Evolutionary conservation across 169 alveolate species (phyloP), one percentile per base, ranked within the genome.

Genomic region (Perkinsus olseni): DNA sequence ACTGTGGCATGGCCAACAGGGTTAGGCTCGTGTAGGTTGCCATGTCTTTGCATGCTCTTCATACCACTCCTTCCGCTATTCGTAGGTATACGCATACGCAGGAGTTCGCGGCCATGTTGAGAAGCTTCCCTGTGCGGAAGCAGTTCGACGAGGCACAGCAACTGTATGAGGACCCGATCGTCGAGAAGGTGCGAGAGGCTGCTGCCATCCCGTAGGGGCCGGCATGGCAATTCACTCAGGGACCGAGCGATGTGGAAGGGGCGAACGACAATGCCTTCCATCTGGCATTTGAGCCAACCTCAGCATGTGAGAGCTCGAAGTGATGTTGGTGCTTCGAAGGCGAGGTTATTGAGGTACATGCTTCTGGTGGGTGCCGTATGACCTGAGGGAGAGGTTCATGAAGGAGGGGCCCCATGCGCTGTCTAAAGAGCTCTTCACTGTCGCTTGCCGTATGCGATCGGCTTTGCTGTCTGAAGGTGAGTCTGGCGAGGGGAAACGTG

Each of bases 1-100:
- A 92, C 39, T 34, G 38, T 11, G 93, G 93, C 62, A 45, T 38
- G 38, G 93, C 93, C 38, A 92, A 92, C 62, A 90, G 93, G 34
- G 93, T 74, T 24, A 90, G 93, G 38, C 91, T 62, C 91, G 93
- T 92, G 93, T 92, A 92, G 82, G 13, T 1, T 62, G 1, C 34
- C 28, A 28, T 8, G 82, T n/a, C n/a, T n/a, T n/a, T 6, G 28
- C 82, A 21, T 3, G 37, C 1, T 13, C 36, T 62, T 62, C 31
- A 62, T 62, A 62, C 82, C 82, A 28, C 82, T 62, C 82, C 34
- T 62, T 62, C 31, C 31, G 28, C 1, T 8, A 62, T 6, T 62
- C 82, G 0, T 62, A 62, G 82, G 34, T 91, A 91, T 40, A 91
- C 92, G 13, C 92, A 91, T 62, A 39, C 62, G 50, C 40, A 37